Evolutionary conservation across 768 basidiomycete species (phyloP).

Genomic region (Clitopilus passeckerianus): DNA sequence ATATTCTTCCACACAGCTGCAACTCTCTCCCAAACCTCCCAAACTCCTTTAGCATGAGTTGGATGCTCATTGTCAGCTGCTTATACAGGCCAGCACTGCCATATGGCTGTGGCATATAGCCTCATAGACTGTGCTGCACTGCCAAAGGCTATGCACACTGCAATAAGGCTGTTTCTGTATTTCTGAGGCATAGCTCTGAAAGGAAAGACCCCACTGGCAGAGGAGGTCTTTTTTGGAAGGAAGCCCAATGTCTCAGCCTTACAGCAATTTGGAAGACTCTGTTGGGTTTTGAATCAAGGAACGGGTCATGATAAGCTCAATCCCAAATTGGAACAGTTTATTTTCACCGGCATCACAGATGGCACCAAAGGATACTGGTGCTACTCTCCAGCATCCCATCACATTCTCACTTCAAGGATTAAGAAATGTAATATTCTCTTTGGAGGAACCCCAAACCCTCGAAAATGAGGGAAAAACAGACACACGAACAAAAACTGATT

Average conservation of each 20-base stretch:
- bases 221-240: constrained; percentile 1
- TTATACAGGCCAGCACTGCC: no score
- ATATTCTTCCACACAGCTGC: no score
- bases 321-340: constrained; percentile 1
- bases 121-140: no score
- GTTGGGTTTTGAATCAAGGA: constrained; percentile 1
- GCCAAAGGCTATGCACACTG: no score
- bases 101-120: no score
- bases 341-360: neutral
- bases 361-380: neutral
- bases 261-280: constrained; percentile 10
- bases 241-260: constrained; percentile 21
- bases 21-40: no score
- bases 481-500: neutral
- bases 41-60: no score
- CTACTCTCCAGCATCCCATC: neutral
- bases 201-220: constrained; percentile 19
- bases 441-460: neutral
- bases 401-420: neutral
- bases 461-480: neutral
- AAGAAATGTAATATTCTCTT: neutral
- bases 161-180: no score
- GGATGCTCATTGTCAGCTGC: no score
- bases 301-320: constrained; percentile 1
- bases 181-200: no score